phyloP scores from a whole-genome alignment of 306 rosid genomes.

The Betula pendula region DNA sequence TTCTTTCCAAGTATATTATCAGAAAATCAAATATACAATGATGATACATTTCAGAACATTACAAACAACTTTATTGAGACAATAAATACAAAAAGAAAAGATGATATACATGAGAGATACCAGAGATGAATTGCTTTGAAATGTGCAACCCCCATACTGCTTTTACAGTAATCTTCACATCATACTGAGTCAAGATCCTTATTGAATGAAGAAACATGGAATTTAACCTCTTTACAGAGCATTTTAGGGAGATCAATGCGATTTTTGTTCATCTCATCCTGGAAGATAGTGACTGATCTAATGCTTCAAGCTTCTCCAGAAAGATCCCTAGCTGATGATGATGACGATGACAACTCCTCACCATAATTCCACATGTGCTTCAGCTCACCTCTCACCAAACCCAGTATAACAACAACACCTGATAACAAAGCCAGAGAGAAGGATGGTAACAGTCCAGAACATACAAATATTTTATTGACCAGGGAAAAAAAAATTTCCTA shows the following conservation, averaged over 20 bases:
- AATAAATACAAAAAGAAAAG: conserved; percentile 2
- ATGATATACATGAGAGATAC: background rate
- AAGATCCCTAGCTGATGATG: background rate
- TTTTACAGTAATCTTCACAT: background rate
- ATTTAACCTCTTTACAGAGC: conserved; percentile 14
- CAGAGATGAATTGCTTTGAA: background rate
- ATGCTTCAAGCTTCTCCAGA: conserved; percentile 9
- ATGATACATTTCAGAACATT: background rate
- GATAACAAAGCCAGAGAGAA: conserved; percentile 22
- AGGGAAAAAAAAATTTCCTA: background rate
- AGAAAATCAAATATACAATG: background rate
- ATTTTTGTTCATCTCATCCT: conserved; percentile 12
- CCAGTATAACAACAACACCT: conserved; percentile 40
- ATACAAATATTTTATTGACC: background rate
- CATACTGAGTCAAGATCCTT: background rate
- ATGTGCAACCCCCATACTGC: background rate
- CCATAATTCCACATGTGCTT: conserved; percentile 1
- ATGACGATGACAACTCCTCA: background rate
- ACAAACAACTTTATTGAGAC: background rate
- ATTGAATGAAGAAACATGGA: background rate
- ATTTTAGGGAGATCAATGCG: background rate
- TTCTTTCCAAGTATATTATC: background rate
- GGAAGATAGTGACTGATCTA: conserved; percentile 11
- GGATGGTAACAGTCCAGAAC: conserved; percentile 5
- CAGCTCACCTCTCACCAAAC: conserved; percentile 7